These are phyloP conservation scores for Ottelia alismoides DNA, from an alignment of 106 monocot species.

Conservation along the genomic window DNA sequence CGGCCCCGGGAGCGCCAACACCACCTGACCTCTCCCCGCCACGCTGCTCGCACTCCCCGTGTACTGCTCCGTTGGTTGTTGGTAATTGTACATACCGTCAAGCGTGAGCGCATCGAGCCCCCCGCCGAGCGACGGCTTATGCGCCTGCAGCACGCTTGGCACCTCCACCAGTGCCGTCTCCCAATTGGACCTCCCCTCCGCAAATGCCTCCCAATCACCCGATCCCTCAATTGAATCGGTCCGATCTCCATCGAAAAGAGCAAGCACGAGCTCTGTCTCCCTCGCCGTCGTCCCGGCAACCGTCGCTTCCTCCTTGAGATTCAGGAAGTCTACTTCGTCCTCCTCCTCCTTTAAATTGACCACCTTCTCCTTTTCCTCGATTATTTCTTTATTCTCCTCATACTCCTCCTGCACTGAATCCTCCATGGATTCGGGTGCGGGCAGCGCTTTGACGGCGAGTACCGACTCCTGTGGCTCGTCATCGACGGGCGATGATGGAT, in stretches of 20 bases:
- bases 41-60: slow-evolving; percentile 52
- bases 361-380: slow-evolving; percentile 14
- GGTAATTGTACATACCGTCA: slow-evolving; percentile 60
- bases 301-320: slow-evolving; percentile 26
- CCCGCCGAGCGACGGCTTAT: slow-evolving; percentile 39
- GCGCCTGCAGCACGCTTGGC: slow-evolving; percentile 28
- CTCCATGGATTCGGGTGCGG: too few species aligned
- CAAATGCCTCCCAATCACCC: slow-evolving; percentile 48
- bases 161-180: slow-evolving; percentile 56
- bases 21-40: slow-evolving; percentile 7
- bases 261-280: slow-evolving; percentile 43
- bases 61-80: not conserved
- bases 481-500: too few species aligned
- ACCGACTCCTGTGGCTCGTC: too few species aligned
- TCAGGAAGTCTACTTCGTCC: slow-evolving; percentile 28
- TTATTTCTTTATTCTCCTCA: too few species aligned
- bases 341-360: slow-evolving; percentile 3
- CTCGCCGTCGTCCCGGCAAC: too few species aligned
- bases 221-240: slow-evolving; percentile 3
- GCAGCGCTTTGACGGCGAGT: too few species aligned
- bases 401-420: not conserved
- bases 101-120: slow-evolving; percentile 58
- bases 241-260: slow-evolving; percentile 33
- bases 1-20: slow-evolving; percentile 10
- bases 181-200: slow-evolving; percentile 39